Percentiles rank a stretch among this genome's conserved stretches.
phyloP scores from a whole-genome alignment of 2,329 filamentous ascomycete genomes.

The Coccinonectria pachysandricola region DNA sequence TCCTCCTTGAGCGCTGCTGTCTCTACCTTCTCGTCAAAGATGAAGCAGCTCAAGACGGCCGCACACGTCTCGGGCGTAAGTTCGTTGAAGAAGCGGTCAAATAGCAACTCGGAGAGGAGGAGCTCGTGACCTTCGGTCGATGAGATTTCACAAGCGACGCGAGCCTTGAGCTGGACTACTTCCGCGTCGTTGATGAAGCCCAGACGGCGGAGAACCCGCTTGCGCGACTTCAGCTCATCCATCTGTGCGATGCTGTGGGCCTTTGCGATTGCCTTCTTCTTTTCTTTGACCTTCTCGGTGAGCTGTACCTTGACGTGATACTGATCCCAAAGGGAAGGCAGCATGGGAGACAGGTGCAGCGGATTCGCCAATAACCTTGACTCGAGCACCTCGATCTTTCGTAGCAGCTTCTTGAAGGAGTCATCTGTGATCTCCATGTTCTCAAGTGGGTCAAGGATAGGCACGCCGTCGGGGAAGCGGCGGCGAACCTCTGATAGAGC shows the following conservation, averaged over 20 bases:
- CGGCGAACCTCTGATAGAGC: conserved; percentile 68
- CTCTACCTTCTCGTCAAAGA: conserved; percentile 93
- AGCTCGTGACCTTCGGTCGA: conserved; percentile 85
- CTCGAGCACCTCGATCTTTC: conserved; percentile 96
- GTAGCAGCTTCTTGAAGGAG: conserved; percentile 80
- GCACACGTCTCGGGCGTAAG: conserved; percentile 80
- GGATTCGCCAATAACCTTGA: conserved; percentile 81
- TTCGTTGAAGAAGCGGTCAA: conserved; percentile 98
- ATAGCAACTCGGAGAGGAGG: conserved; percentile 83
- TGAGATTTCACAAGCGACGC: conserved; percentile 95
- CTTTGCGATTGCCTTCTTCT: conserved; percentile 77
- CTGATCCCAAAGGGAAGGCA: conserved; percentile 77
- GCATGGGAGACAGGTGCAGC: conserved; percentile 77
- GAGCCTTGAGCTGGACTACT: conserved; percentile 92
- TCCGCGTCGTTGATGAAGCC: conserved; percentile 94
- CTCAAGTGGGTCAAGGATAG: conserved; percentile 83
- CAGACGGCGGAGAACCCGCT: conserved; percentile 85
- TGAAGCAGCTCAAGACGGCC: conserved; percentile 81
- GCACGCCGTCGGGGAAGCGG: conserved; percentile 86
- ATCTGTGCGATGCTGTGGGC: conserved; percentile 85
- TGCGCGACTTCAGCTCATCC: conserved; percentile 91
- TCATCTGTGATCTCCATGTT: conserved; percentile 94
- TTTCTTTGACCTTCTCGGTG: conserved; percentile 69
- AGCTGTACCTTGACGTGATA: conserved; percentile 74
- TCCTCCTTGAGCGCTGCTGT: conserved; percentile 71